A percentile compares a stretch with the other conserved stretches of the same genome.
These are phyloP conservation scores for Oryza punctata DNA, from an alignment of 176 grass and related monocot species.

Conservation along the genomic window DNA sequence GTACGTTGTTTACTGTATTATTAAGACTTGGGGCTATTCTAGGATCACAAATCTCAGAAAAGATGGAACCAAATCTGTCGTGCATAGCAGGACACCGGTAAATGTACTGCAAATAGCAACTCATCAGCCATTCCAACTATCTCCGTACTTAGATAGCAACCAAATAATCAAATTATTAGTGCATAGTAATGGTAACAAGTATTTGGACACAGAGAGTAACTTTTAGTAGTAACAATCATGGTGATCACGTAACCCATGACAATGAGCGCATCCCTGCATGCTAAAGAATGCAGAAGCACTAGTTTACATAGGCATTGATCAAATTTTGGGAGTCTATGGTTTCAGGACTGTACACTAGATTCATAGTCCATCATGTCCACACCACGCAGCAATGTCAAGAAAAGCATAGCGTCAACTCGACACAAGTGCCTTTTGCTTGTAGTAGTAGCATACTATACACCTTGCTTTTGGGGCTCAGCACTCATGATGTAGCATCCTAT, in stretches of 20 bases:
- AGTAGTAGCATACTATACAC: constrained; percentile 1
- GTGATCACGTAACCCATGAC: background rate
- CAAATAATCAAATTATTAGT: background rate
- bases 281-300: background rate
- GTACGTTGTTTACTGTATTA: constrained; percentile 7
- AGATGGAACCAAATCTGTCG: background rate
- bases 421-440: constrained; percentile 46
- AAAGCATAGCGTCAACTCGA: constrained; percentile 43
- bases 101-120: background rate
- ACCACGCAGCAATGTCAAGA: constrained; percentile 19
- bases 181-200: background rate
- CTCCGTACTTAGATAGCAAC: background rate
- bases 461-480: constrained; percentile 44
- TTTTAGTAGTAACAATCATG: background rate
- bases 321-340: background rate
- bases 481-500: constrained; percentile 46
- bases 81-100: background rate
- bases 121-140: background rate
- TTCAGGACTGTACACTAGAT: constrained; percentile 19
- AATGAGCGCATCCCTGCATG: background rate
- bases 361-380: constrained; percentile 39
- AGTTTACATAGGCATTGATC: constrained; percentile 19
- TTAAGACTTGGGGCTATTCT: background rate
- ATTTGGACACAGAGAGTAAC: background rate
- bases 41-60: background rate